Evolutionary conservation across 495 filamentous ascomycete species (phyloP).

Genomic region (Neurospora tetraspora): DNA sequence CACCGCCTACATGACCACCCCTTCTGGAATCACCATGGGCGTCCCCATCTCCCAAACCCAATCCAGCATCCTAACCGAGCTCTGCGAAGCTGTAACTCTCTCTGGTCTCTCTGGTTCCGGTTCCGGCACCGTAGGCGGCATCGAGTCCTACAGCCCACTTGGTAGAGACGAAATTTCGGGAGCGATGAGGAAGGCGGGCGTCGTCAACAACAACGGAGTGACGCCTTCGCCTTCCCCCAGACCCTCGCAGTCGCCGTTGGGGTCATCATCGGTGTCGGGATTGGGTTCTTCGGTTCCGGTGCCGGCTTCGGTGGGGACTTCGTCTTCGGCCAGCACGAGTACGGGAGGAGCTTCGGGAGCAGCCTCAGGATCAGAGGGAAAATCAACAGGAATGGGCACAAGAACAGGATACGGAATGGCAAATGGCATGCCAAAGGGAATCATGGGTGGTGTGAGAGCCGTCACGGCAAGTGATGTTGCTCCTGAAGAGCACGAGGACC

Average conservation of each 20-base stretch:
- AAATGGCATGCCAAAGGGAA: background rate
- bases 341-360: background rate
- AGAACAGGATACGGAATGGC: background rate
- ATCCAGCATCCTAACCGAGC: conserved; percentile 17
- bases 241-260: background rate
- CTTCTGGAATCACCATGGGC: background rate
- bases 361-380: background rate
- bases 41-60: conserved; percentile 10
- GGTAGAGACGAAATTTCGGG: background rate
- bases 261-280: too few relatives aligned
- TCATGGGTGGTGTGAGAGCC: background rate
- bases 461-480: background rate
- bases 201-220: background rate
- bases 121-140: background rate
- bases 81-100: conserved; percentile 13
- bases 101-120: background rate
- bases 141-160: conserved; percentile 15
- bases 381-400: background rate
- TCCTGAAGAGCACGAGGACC: background rate
- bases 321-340: background rate
- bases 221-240: background rate
- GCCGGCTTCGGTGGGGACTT: background rate
- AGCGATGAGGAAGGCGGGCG: background rate
- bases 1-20: too few relatives aligned
- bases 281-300: background rate